These are phyloP conservation scores for Elymus sibiricus DNA, from an alignment of 176 grass and related monocot species.

Conservation along the genomic window DNA sequence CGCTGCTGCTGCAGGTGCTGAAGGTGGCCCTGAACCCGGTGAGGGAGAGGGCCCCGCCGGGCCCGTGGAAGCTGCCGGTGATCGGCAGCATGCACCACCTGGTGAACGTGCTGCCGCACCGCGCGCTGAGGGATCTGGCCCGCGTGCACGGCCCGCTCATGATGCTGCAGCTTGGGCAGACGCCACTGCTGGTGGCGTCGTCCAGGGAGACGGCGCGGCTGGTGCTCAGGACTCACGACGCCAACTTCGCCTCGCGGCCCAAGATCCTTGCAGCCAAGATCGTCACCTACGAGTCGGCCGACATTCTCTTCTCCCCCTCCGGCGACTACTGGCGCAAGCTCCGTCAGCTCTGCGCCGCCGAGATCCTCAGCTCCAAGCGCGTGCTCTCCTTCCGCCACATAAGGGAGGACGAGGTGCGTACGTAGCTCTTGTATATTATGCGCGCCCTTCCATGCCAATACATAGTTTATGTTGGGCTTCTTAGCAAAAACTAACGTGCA, in stretches of 20 bases:
- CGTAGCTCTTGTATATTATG: no score
- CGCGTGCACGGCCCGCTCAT: conserved; percentile 32
- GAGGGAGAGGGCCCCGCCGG: background rate
- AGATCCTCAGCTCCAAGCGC: conserved; percentile 43
- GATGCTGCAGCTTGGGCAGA: conserved; percentile 42
- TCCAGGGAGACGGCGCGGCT: conserved; percentile 38
- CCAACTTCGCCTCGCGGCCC: conserved; percentile 44
- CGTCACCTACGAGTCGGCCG: conserved; percentile 32
- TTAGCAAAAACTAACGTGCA: no score
- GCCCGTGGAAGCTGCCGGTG: conserved; percentile 40
- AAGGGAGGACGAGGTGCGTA: conserved; percentile 33
- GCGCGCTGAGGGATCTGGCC: conserved; percentile 3
- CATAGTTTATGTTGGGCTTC: no score
- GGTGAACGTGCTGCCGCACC: conserved; percentile 39
- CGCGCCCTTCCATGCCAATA: no score
- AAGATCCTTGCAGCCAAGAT: conserved; percentile 43
- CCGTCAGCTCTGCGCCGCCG: conserved; percentile 40
- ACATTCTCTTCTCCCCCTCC: conserved; percentile 52
- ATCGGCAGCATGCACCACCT: conserved; percentile 62
- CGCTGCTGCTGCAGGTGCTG: conserved; percentile 22
- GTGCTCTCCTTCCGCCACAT: conserved; percentile 45
- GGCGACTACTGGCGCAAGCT: conserved; percentile 52
- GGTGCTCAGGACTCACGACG: conserved; percentile 52
- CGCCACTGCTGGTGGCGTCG: conserved; percentile 27
- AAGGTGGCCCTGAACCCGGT: background rate